Percentiles rank a stretch among this genome's conserved stretches.
Conservation (phyloP, 495 filamentous ascomycete genomes). For the Neurospora cerealis region DNA sequence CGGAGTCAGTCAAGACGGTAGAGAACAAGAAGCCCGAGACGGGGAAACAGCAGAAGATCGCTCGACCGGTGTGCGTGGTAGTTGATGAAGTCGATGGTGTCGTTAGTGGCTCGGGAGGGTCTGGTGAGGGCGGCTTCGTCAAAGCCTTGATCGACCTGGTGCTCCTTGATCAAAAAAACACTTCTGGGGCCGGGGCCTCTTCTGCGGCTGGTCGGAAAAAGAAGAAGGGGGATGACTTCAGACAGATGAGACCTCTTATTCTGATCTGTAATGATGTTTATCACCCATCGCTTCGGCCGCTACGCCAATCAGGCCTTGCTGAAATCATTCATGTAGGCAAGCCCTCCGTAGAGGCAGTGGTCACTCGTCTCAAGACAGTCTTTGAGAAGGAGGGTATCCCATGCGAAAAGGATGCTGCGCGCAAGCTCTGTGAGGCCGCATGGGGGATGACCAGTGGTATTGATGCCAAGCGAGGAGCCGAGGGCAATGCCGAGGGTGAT, state of each 20-base stretch:
- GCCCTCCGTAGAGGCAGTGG: slow-evolving; percentile 78
- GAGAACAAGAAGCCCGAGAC: slow-evolving; percentile 47
- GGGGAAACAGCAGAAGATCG: slow-evolving; percentile 59
- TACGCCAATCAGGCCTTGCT: slow-evolving; percentile 69
- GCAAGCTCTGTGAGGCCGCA: slow-evolving; percentile 81
- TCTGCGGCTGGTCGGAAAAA: slow-evolving; percentile 22
- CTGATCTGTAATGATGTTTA: slow-evolving; percentile 98
- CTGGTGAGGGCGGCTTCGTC: slow-evolving; percentile 76
- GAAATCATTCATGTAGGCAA: slow-evolving; percentile 91
- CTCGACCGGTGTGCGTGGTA: slow-evolving; percentile 81
- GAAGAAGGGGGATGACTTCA: slow-evolving; percentile 71
- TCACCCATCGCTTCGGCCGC: slow-evolving; percentile 72
- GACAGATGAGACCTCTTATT: slow-evolving; percentile 77
- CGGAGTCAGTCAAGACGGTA: slow-evolving; percentile 81
- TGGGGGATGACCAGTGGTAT: slow-evolving; percentile 72
- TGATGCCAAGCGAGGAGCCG: slow-evolving; percentile 42
- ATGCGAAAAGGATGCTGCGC: slow-evolving; percentile 76
- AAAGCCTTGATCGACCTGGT: slow-evolving; percentile 90
- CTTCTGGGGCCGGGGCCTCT: slow-evolving; percentile 29
- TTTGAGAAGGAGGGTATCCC: slow-evolving; percentile 80
- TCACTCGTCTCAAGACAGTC: slow-evolving; percentile 66
- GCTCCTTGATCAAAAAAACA: slow-evolving; percentile 73
- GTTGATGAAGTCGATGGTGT: slow-evolving; percentile 97
- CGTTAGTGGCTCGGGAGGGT: slow-evolving; percentile 61
- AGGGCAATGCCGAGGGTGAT: slow-evolving; percentile 72